Evolutionary conservation across 2,329 filamentous ascomycete species (phyloP).

Genomic region (Neoascochyta sp.): DNA sequence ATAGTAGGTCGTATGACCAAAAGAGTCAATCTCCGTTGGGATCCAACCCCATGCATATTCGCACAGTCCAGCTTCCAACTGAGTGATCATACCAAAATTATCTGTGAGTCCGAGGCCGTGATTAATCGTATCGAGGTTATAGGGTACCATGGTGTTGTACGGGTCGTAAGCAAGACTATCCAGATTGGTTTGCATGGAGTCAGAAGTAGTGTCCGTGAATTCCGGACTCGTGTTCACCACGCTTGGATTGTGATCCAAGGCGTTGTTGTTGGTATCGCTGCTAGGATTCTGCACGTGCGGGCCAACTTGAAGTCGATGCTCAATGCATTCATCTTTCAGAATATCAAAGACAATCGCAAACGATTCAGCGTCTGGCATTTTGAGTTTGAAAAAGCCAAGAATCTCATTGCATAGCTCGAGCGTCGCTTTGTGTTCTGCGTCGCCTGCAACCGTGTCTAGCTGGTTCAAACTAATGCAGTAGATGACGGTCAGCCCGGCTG

Average conservation of each 20-base stretch:
- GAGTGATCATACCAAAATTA: slow-evolving; percentile 15
- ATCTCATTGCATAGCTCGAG: slow-evolving; percentile 16
- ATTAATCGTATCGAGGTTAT: too few relatives aligned
- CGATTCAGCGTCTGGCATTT: slow-evolving; percentile 23
- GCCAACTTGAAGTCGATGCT: slow-evolving; percentile 5
- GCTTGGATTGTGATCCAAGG: too few relatives aligned
- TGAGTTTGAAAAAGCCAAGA: slow-evolving; percentile 21
- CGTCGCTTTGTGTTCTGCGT: slow-evolving; percentile 5
- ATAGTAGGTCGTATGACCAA: too few relatives aligned
- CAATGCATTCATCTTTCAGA: slow-evolving; percentile 20
- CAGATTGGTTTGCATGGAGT: too few relatives aligned
- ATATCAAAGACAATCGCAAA: slow-evolving; percentile 27
- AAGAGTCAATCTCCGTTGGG: slow-evolving; percentile 7
- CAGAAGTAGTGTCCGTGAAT: too few relatives aligned
- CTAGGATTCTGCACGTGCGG: too few relatives aligned
- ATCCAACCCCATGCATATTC: slow-evolving; percentile 33
- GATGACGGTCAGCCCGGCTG: slow-evolving; percentile 38
- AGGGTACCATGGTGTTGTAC: too few relatives aligned
- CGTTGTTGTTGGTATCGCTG: too few relatives aligned
- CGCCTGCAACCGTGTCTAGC: slow-evolving; percentile 12
- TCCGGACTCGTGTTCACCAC: too few relatives aligned
- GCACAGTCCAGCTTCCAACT: slow-evolving; percentile 30
- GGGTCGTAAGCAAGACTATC: too few relatives aligned
- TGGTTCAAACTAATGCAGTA: slow-evolving; percentile 24
- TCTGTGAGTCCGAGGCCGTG: slow-evolving; percentile 10